Evolutionary conservation across 2,329 filamentous ascomycete species (phyloP), one percentile per base, ranked within the genome.

Genomic region (Ceratocystis cubensis): DNA sequence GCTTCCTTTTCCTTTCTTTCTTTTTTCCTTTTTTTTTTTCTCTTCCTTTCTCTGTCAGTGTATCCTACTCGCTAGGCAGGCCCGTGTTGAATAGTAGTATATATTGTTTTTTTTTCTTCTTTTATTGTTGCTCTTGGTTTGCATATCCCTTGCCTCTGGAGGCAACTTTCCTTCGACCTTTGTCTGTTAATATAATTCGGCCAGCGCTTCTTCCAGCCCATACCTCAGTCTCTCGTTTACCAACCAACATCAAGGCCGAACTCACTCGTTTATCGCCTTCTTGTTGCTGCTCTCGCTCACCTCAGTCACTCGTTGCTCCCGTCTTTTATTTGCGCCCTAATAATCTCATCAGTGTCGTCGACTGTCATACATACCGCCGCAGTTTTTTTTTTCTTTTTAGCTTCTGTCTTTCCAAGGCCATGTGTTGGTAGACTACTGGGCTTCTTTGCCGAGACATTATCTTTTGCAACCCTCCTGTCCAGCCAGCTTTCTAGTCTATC

Each of bases 21-120:
- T 67, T 65, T 56, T 65, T 63, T 66, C 71, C 64, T 65, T 68
- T 69, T 25, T 22, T 22, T 65, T 65, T 41, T 45, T 65, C 30
- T 53, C 7, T 57, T 44, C 61, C 48, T 37, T 25, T 61, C 20
- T 37, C 64, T 59, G 37, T 53, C 28, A 50, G 28, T 62, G 41
- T 63, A 61, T 33, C 50, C 45, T 45, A 28, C 41, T 66, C 61
- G 57, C 22, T 50, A 63, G 65, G 65, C 65, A 48, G 46, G 57
- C 61, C 65, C 65, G 61, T 56, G 64, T 61, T 65, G 37, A 63
- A 46, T 65, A 59, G 57, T 63, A 45, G 64, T 50, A 33, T 50
- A 50, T 46, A 57, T 48, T 48, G 66, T 65, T 33, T 69, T 67
- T 67, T 46, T 44, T 66, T 48, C 64, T 68, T 62, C 69, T 65